Percentiles rank a stretch among this genome's conserved stretches.
Evolutionary conservation across 2,329 filamentous ascomycete species (phyloP).

Genomic region (Fusarium sp.): DNA sequence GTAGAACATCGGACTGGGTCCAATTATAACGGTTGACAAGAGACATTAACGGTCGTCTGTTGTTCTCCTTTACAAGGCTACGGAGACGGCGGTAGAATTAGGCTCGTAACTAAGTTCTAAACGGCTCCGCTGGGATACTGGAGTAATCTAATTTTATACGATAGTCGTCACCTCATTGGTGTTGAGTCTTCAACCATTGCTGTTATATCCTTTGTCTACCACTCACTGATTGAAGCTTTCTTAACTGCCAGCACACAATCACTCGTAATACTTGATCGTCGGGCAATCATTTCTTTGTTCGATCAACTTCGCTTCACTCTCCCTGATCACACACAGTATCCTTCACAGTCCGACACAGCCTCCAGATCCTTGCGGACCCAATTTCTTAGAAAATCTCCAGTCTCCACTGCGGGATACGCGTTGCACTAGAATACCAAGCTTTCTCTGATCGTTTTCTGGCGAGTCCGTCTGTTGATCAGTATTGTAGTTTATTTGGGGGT

Average conservation of each 20-base stretch:
- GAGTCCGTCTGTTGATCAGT: slow-evolving; percentile 32
- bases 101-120: slow-evolving; percentile 35
- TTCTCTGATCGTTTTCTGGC: slow-evolving; percentile 30
- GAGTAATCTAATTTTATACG: slow-evolving; percentile 30
- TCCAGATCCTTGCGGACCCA: slow-evolving; percentile 22
- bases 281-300: slow-evolving; percentile 25
- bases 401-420: slow-evolving; percentile 34
- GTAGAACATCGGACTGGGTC: slow-evolving; percentile 11
- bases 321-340: slow-evolving; percentile 25
- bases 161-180: neutral
- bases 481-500: slow-evolving; percentile 8
- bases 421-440: slow-evolving; percentile 42
- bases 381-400: slow-evolving; percentile 36
- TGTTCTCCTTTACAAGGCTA: slow-evolving; percentile 9
- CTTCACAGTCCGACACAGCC: slow-evolving; percentile 24
- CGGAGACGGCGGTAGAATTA: slow-evolving; percentile 27
- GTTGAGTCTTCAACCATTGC: neutral
- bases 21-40: slow-evolving; percentile 17
- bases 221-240: neutral
- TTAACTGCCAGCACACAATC: neutral
- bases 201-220: neutral
- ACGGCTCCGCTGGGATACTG: neutral
- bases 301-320: slow-evolving; percentile 9
- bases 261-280: slow-evolving; percentile 6
- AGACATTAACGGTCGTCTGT: neutral